Conservation (phyloP, 176 grass and related monocot genomes). For the Rhynchospora tenuis region DNA sequence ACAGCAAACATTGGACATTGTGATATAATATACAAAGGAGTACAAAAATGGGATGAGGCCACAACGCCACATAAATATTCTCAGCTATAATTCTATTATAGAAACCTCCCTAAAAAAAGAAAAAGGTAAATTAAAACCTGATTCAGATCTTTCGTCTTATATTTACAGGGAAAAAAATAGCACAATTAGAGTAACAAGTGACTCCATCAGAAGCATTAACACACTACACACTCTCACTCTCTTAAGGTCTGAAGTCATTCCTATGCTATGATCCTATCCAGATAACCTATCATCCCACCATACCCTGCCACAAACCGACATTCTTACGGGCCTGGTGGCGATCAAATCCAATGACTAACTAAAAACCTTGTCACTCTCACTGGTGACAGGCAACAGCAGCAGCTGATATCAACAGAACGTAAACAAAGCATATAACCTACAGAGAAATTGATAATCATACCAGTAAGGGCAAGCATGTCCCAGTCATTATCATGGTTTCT, state of each 20-base stretch:
- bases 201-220: background rate
- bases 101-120: background rate
- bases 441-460: background rate
- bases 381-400: background rate
- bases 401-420: background rate
- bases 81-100: background rate
- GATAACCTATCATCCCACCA: background rate
- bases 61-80: background rate
- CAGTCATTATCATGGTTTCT: slow-evolving; percentile 8
- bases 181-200: background rate
- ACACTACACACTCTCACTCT: background rate
- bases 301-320: background rate
- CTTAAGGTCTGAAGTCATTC: background rate
- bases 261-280: background rate
- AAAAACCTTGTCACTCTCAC: background rate
- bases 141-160: background rate
- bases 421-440: background rate
- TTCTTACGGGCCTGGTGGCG: too few relatives aligned
- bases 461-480: background rate
- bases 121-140: background rate
- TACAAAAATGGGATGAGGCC: background rate
- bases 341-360: background rate
- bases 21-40: background rate
- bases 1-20: background rate
- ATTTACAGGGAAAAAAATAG: slow-evolving; percentile 5